phyloP scores from a whole-genome alignment of 306 rosid genomes.

The Casuarina glauca region DNA sequence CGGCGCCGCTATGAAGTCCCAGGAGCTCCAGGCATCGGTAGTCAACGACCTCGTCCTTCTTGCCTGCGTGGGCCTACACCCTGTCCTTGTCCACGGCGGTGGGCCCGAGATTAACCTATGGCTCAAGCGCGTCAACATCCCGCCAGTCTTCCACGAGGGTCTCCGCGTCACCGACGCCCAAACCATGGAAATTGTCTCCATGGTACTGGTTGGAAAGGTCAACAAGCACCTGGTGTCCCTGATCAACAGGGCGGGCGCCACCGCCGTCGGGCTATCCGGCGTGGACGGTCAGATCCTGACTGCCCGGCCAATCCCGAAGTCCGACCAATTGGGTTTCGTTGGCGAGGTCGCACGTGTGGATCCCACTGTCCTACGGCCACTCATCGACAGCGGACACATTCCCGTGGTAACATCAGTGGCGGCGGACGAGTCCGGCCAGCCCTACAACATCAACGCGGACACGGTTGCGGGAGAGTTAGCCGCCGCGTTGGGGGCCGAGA shows the following conservation, averaged over 20 bases:
- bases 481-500: slow-evolving; percentile 91
- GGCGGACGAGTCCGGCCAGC: slow-evolving; percentile 73
- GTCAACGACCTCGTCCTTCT: slow-evolving; percentile 93
- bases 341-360: slow-evolving; percentile 78
- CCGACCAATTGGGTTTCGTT: slow-evolving; percentile 70
- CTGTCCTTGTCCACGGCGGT: slow-evolving; percentile 87
- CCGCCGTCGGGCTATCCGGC: slow-evolving; percentile 85
- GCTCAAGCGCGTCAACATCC: slow-evolving; percentile 83
- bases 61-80: slow-evolving; percentile 85
- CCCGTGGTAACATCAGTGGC: slow-evolving; percentile 93
- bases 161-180: slow-evolving; percentile 82
- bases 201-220: slow-evolving; percentile 91
- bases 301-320: slow-evolving; percentile 73
- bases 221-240: slow-evolving; percentile 75
- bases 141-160: slow-evolving; percentile 78
- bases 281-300: slow-evolving; percentile 73
- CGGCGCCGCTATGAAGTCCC: slow-evolving; percentile 94
- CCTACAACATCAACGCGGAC: slow-evolving; percentile 85
- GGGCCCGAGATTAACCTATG: slow-evolving; percentile 92
- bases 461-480: slow-evolving; percentile 91
- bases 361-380: slow-evolving; percentile 58
- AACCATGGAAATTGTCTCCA: slow-evolving; percentile 94
- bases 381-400: slow-evolving; percentile 57
- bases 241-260: slow-evolving; percentile 78
- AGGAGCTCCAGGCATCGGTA: slow-evolving; percentile 74